Evolutionary conservation across 805 yeast species (phyloP).

Genomic region (Yamadazyma sp.): DNA sequence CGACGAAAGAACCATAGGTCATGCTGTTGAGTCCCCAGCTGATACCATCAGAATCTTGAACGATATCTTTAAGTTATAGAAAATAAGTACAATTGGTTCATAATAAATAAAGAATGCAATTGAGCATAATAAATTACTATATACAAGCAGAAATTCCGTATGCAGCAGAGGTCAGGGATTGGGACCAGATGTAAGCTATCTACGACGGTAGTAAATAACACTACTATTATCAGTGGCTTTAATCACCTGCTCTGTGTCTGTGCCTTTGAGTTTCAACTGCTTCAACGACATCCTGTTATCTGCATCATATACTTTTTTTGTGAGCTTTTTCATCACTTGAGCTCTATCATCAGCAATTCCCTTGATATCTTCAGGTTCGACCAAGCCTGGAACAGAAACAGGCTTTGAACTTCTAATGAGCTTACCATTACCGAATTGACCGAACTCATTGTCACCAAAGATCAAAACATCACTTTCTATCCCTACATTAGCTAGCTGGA

Average conservation of each 20-base stretch:
- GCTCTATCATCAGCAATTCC: conserved; percentile 9
- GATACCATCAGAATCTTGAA: conserved; percentile 86
- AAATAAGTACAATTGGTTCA: no score
- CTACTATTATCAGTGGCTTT: conserved; percentile 62
- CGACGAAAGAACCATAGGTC: conserved; percentile 94
- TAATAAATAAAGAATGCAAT: conserved; percentile 2
- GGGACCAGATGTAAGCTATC: conserved; percentile 8
- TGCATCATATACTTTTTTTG: conserved; percentile 32
- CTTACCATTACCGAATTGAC: conserved; percentile 86
- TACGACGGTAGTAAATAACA: conserved; percentile 58
- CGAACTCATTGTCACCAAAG: conserved; percentile 85
- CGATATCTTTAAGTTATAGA: conserved; percentile 70
- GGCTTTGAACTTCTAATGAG: conserved; percentile 60
- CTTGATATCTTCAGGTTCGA: conserved; percentile 51
- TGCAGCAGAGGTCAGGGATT: no score
- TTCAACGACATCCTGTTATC: conserved; percentile 47
- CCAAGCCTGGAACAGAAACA: conserved; percentile 48
- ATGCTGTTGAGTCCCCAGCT: conserved; percentile 83
- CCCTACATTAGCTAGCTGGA: conserved; percentile 52
- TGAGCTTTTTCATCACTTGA: conserved; percentile 23
- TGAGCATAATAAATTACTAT: not conserved
- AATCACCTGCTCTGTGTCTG: conserved; percentile 50
- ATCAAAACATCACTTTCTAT: conserved; percentile 54
- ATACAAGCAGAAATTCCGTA: no score
- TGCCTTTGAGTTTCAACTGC: conserved; percentile 22